These are phyloP conservation scores for Actinomucor elegans DNA, from an alignment of 371 early-diverging fungal species.

Conservation along the genomic window DNA sequence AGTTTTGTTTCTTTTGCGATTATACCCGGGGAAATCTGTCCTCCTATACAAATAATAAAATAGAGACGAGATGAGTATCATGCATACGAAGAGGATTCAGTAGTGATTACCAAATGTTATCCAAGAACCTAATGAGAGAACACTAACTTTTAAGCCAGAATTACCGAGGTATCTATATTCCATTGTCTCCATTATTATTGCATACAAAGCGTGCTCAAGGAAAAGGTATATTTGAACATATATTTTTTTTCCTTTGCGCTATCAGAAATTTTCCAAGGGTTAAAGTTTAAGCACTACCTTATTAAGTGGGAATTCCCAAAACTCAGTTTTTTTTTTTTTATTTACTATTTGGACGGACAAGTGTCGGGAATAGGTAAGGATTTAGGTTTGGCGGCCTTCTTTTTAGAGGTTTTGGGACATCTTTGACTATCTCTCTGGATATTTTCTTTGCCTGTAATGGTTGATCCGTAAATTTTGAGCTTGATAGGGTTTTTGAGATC, in stretches of 20 bases:
- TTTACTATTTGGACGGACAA: conserved; percentile 16
- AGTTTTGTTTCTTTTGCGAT: conserved; percentile 2
- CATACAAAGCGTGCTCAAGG: not conserved
- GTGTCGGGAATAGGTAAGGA: conserved; percentile 39
- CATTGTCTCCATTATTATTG: conserved; percentile 46
- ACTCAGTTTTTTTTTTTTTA: conserved; percentile 1
- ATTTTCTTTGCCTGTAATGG: conserved; percentile 39
- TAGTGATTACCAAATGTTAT: conserved; percentile 62
- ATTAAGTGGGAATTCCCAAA: not conserved
- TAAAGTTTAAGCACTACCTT: not conserved
- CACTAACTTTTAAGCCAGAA: conserved; percentile 77
- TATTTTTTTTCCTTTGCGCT: not conserved
- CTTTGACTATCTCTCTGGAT: conserved; percentile 23
- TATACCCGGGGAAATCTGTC: conserved; percentile 59
- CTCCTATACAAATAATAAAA: conserved; percentile 31
- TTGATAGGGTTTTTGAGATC: conserved; percentile 31
- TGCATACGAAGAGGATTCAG: not conserved
- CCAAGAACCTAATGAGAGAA: conserved; percentile 48
- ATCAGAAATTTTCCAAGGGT: not conserved
- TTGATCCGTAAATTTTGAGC: conserved; percentile 32
- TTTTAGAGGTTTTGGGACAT: conserved; percentile 18
- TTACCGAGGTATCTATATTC: conserved; percentile 81
- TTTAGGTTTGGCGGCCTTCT: conserved; percentile 13
- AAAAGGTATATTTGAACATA: not conserved
- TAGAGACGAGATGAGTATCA: not conserved